Evolutionary conservation across 192 early-diverging fungal genomes (phyloP).

Genomic region (Coemansia javaensis): DNA sequence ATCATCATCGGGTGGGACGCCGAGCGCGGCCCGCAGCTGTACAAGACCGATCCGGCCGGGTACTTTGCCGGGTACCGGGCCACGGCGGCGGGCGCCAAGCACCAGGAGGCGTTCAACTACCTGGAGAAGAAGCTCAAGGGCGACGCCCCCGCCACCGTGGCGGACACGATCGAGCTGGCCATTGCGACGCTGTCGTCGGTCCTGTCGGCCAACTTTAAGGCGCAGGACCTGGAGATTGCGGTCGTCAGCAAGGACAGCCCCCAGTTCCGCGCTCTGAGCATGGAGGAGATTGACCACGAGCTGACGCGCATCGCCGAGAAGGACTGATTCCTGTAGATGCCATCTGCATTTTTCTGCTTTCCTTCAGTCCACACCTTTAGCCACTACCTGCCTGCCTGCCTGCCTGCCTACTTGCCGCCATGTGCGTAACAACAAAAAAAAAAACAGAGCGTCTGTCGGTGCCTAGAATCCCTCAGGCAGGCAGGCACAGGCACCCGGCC

Average conservation of each 20-base stretch:
- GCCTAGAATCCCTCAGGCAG: constrained; percentile 11
- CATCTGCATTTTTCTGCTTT: too few species aligned
- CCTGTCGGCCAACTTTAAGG: constrained; percentile 92
- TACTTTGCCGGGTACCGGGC: constrained; percentile 98
- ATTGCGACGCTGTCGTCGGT: constrained; percentile 90
- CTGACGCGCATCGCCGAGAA: constrained; percentile 50
- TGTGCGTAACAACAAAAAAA: neutral
- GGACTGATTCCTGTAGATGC: constrained; percentile 18
- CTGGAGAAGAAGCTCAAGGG: constrained; percentile 99
- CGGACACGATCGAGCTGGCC: constrained; percentile 94
- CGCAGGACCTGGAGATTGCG: constrained; percentile 92
- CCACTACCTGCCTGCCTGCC: too few species aligned
- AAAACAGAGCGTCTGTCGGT: neutral
- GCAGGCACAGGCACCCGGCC: constrained; percentile 35
- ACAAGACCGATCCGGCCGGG: constrained; percentile 97
- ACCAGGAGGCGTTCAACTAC: constrained; percentile 85
- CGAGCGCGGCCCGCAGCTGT: constrained; percentile 94
- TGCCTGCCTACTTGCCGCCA: too few species aligned
- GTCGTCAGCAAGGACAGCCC: constrained; percentile 73
- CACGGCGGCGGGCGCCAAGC: constrained; percentile 90
- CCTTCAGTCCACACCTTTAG: too few species aligned
- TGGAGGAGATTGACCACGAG: constrained; percentile 72
- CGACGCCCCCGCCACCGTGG: constrained; percentile 66
- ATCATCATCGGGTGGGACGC: constrained; percentile 95
- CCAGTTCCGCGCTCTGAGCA: constrained; percentile 71